phyloP scores from a whole-genome alignment of 345 rosid species.

The Anacardium occidentale region DNA sequence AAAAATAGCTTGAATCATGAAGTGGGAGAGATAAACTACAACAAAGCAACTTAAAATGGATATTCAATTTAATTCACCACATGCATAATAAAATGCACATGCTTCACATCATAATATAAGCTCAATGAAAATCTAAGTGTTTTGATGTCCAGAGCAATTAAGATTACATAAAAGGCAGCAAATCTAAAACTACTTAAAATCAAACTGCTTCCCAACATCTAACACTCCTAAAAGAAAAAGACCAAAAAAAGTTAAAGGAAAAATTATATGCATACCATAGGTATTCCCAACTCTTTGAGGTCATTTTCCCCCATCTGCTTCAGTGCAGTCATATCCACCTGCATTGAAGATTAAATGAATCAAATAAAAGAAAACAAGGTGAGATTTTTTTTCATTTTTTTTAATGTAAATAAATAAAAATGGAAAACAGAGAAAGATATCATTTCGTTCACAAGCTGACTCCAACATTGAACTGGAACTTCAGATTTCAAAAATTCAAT shows the following conservation, averaged over 20 bases:
- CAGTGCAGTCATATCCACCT: slow-evolving; percentile 91
- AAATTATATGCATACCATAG: slow-evolving; percentile 74
- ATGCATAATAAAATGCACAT: too few relatives aligned
- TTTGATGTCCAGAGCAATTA: background rate
- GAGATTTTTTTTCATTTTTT: background rate
- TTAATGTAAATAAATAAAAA: background rate
- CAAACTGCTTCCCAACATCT: background rate
- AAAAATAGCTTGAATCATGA: background rate
- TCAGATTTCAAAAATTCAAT: background rate
- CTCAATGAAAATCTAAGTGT: too few relatives aligned
- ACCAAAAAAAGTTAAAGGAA: slow-evolving; percentile 10
- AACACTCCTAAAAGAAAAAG: background rate
- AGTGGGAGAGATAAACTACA: slow-evolving; percentile 1
- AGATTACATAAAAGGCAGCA: too few relatives aligned
- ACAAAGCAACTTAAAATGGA: background rate
- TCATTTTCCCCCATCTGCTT: slow-evolving; percentile 94
- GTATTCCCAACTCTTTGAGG: slow-evolving; percentile 90
- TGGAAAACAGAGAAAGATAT: background rate
- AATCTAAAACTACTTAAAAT: background rate
- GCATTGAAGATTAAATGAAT: slow-evolving; percentile 26
- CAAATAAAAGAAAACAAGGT: background rate
- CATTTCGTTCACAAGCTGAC: background rate
- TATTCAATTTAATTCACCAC: too few relatives aligned
- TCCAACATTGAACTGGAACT: background rate
- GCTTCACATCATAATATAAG: too few relatives aligned